Conservation (phyloP, 148 eudicot genomes). For the Rhododendron mucronatum region DNA sequence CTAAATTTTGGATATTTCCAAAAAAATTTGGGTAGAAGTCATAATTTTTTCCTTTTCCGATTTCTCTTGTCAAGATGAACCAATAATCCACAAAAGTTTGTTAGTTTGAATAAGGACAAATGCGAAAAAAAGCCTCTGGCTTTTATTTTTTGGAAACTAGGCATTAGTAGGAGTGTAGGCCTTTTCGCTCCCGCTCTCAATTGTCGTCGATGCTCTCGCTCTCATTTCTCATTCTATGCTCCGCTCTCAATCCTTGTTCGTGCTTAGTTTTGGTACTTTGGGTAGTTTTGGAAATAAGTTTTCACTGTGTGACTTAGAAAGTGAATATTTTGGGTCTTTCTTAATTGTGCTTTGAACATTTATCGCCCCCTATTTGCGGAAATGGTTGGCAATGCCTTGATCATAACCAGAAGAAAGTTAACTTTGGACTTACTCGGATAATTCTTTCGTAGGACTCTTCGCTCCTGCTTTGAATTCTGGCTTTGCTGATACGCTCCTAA, state of each 20-base stretch:
- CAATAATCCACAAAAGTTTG: too few species aligned
- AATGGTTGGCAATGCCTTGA: neutral
- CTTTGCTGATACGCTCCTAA: neutral
- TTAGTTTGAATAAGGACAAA: too few species aligned
- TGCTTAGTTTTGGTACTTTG: neutral
- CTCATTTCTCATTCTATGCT: neutral
- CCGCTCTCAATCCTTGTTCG: neutral
- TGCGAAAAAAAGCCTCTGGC: too few species aligned
- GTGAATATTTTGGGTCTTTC: neutral
- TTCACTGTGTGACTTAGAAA: neutral
- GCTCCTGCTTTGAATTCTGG: neutral
- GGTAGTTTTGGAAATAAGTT: neutral
- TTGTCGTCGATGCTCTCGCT: neutral
- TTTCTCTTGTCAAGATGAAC: too few species aligned
- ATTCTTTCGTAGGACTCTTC: neutral
- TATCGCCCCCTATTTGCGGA: neutral
- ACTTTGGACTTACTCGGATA: neutral
- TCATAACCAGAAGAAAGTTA: neutral
- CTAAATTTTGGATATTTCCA: too few species aligned
- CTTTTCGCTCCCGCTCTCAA: neutral
- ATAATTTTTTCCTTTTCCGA: too few species aligned
- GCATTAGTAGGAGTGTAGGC: too few species aligned
- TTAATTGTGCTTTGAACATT: neutral
- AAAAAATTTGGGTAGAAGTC: too few species aligned
- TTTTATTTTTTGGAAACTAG: too few species aligned